Percentiles rank a stretch among this genome's conserved stretches.
phyloP scores from a whole-genome alignment of 192 early-diverging fungal genomes.

The Powellomyces hirtus region DNA sequence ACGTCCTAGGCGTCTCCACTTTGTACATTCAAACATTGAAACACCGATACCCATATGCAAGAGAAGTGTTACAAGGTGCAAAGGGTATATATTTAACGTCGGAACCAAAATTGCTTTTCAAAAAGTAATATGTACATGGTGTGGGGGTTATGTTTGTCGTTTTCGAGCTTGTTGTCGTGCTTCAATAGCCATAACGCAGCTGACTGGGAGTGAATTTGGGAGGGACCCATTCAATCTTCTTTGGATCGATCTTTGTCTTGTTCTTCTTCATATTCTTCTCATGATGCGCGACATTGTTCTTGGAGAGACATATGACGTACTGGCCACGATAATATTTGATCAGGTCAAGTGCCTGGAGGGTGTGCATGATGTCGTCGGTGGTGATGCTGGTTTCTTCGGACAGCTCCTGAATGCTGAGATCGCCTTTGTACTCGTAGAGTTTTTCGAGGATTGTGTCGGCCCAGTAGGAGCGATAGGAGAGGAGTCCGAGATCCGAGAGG shows the following conservation, averaged over 20 bases:
- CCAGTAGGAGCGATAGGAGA: slow-evolving; percentile 97
- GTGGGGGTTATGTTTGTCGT: no score
- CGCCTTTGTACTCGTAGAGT: slow-evolving; percentile 67
- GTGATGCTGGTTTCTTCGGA: slow-evolving; percentile 82
- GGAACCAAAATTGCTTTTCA: no score
- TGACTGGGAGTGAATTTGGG: slow-evolving; percentile 51
- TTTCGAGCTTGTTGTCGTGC: no score
- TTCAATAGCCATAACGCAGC: slow-evolving; percentile 34
- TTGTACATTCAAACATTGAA: no score
- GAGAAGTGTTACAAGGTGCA: no score
- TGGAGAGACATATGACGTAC: slow-evolving; percentile 83
- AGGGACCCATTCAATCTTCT: slow-evolving; percentile 55
- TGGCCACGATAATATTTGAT: slow-evolving; percentile 90
- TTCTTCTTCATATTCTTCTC: slow-evolving; percentile 79
- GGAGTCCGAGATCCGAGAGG: slow-evolving; percentile 90
- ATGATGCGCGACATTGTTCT: slow-evolving; percentile 78
- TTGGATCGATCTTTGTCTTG: slow-evolving; percentile 74
- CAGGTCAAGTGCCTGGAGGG: slow-evolving; percentile 82
- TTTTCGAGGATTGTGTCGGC: slow-evolving; percentile 79
- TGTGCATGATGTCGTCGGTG: slow-evolving; percentile 86
- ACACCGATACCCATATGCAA: no score
- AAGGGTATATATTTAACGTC: no score
- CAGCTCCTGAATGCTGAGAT: slow-evolving; percentile 89
- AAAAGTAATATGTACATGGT: no score
- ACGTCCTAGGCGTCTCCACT: no score